Evolutionary conservation across 129 eudicot species (phyloP).

Genomic region (Dittrichia graveolens): DNA sequence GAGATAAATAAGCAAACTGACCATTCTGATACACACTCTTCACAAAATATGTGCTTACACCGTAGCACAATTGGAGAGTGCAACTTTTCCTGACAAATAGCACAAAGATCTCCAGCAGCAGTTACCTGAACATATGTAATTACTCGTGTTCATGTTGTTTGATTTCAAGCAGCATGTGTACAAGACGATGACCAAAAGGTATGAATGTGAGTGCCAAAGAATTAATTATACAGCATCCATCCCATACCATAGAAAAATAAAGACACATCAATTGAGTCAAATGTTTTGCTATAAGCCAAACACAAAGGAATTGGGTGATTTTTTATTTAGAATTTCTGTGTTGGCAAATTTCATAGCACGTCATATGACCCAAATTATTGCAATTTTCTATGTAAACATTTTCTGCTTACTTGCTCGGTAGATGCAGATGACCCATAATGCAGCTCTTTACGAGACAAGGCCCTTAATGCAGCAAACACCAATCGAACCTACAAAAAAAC

Average conservation of each 20-base stretch:
- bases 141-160: background rate
- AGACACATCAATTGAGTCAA: background rate
- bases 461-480: constrained; percentile 50
- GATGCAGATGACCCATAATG: constrained; percentile 66
- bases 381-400: background rate
- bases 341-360: background rate
- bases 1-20: constrained; percentile 26
- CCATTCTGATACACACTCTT: constrained; percentile 67
- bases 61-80: constrained; percentile 48
- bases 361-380: background rate
- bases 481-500: constrained; percentile 50
- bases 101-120: constrained; percentile 60
- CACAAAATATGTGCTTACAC: constrained; percentile 59
- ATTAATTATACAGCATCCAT: background rate
- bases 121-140: constrained; percentile 42
- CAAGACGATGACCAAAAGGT: background rate
- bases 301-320: no score
- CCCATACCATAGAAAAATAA: background rate
- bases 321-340: background rate
- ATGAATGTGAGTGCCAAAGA: background rate
- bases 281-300: background rate
- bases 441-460: constrained; percentile 56
- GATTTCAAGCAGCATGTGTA: background rate
- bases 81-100: constrained; percentile 55
- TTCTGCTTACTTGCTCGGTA: constrained; percentile 46